Conservation (phyloP, 345 rosid genomes). For the Clausena lansium region DNA sequence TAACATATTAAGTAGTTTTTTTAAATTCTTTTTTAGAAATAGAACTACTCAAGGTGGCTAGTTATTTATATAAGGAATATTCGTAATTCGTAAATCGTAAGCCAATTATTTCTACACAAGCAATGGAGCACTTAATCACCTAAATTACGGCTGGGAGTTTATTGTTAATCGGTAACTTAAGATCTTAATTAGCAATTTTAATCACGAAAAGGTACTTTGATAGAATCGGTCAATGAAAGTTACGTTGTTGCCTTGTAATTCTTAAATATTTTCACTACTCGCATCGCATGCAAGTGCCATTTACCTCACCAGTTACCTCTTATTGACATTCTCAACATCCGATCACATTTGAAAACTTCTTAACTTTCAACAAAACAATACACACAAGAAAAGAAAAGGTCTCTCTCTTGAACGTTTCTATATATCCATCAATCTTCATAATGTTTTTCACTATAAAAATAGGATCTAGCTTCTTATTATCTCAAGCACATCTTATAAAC, state of each 20-base stretch:
- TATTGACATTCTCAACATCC: neutral
- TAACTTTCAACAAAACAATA: neutral
- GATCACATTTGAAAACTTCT: slow-evolving; percentile 2
- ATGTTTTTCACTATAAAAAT: neutral
- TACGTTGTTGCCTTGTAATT: neutral
- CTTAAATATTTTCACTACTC: neutral
- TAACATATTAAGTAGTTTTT: neutral
- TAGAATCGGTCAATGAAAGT: neutral
- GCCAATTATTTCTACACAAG: no score
- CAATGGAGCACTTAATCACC: neutral
- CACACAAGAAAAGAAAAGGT: neutral
- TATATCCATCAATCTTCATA: neutral
- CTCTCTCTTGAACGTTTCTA: neutral
- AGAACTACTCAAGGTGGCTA: neutral
- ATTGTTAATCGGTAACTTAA: no score
- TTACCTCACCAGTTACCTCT: neutral
- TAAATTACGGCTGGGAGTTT: neutral
- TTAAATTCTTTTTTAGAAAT: neutral
- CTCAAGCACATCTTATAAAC: neutral
- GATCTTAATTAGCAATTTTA: neutral
- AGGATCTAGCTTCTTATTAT: neutral
- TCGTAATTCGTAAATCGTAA: neutral
- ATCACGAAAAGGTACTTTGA: neutral
- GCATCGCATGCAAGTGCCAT: no score
- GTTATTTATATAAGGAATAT: neutral